Percentiles rank a stretch among this genome's conserved stretches.
These are phyloP conservation scores for Astrothelium macrocarpum DNA, from an alignment of 495 filamentous ascomycete genomes.

Conservation along the genomic window DNA sequence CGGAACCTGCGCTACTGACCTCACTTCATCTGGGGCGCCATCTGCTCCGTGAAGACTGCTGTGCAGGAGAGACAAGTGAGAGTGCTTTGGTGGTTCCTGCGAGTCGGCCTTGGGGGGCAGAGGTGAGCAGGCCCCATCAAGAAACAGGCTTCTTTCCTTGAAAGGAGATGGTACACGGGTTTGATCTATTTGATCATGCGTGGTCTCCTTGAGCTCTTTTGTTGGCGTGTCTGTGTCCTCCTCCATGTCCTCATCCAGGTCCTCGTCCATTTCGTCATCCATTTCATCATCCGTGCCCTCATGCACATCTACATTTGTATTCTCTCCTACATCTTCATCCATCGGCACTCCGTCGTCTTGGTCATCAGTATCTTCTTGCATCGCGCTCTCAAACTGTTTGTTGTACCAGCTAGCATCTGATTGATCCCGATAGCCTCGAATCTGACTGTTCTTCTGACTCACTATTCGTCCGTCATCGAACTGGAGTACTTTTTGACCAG, in stretches of 20 bases:
- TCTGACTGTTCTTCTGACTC: slow-evolving; percentile 51
- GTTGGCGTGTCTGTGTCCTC: not conserved
- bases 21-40: not conserved
- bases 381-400: slow-evolving; percentile 46
- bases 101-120: not conserved
- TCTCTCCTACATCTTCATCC: not conserved
- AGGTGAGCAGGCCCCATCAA: not conserved
- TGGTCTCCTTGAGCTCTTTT: not conserved
- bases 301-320: too few species aligned
- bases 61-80: not conserved
- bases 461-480: slow-evolving; percentile 60
- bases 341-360: not conserved
- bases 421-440: slow-evolving; percentile 60
- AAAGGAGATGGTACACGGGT: slow-evolving; percentile 10
- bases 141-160: slow-evolving; percentile 8
- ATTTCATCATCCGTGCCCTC: too few species aligned
- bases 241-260: not conserved
- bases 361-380: not conserved
- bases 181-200: not conserved
- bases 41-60: not conserved
- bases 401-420: slow-evolving; percentile 71
- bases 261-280: not conserved
- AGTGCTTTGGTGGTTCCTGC: not conserved
- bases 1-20: not conserved
- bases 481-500: slow-evolving; percentile 65